Evolutionary conservation across 345 rosid species (phyloP), one percentile per base, ranked within the genome.

Genomic region (Salix suchowensis): DNA sequence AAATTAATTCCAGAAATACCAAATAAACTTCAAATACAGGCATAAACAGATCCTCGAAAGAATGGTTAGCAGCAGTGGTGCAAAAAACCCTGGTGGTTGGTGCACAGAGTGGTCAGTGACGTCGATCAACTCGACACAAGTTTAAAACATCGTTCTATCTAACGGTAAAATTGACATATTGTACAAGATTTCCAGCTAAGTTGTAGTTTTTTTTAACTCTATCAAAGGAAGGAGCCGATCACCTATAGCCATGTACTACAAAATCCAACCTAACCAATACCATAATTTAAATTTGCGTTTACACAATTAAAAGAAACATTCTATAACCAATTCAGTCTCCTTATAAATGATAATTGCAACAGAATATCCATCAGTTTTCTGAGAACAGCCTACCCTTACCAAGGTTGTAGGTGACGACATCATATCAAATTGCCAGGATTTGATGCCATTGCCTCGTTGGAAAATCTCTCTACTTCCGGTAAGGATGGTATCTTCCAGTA

Each of bases 401-500:
- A 0, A 55, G 37, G 39, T 3, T 28, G 67, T 21, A 54, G 26
- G 39, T 5, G 6, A 18, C 24, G 6, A 26, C 24, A 37, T 54
- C 54, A 14, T 68, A 67, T 58, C 68, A 26, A 58, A 30, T 24
- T 62, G 32, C 4, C 42, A 28, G n/a, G 62, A 21, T 46, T 40
- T 3, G 23, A 32, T 18, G 32, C 48, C 18, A 18, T n/a, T 50
- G 54, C 37, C 21, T 1, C 19, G 58, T 21, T 48, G 65, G 40
- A 61, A 70, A 50, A 32, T 11, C 42, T 24, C 3, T 18, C 73
- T 68, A 81, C 75, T 81, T 81, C 7, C 74, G 58, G 68, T 77
- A 81, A 5, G 84, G 84, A 74, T 81, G 84, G 48, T 73, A 74
- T 67, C 84, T 68, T 7, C 60, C 65, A 13, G 78, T 46, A 26